Evolutionary conservation across 352 stramenopile genomes (phyloP).

Genomic region (Aphanomyces stellatus): DNA sequence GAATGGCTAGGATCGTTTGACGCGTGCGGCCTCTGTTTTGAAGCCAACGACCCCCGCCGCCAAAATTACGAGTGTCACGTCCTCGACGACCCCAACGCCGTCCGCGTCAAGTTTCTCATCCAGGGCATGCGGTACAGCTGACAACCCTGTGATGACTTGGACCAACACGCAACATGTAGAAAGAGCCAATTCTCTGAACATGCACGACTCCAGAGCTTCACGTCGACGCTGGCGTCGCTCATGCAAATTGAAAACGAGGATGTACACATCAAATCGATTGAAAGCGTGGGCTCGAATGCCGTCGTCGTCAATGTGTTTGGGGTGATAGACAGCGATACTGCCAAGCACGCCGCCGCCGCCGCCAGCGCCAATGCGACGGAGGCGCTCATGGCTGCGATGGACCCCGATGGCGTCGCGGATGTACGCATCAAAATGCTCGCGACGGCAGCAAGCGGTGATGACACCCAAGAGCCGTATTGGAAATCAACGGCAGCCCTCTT

Average conservation of each 20-base stretch:
- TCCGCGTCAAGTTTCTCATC: slow-evolving; percentile 23
- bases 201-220: too few species aligned
- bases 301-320: neutral
- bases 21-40: slow-evolving; percentile 29
- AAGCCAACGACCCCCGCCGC: slow-evolving; percentile 26
- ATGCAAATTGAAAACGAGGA: too few species aligned
- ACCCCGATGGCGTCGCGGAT: too few species aligned
- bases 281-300: too few species aligned
- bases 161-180: neutral
- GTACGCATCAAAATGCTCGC: too few species aligned
- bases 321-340: neutral
- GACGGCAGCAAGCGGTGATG: neutral
- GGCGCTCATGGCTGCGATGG: too few species aligned
- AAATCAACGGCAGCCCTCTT: neutral
- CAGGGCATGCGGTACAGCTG: slow-evolving; percentile 13
- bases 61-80: slow-evolving; percentile 29
- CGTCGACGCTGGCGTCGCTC: too few species aligned
- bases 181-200: neutral
- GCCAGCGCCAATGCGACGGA: too few species aligned
- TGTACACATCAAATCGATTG: too few species aligned
- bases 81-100: slow-evolving; percentile 27
- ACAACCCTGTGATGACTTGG: neutral
- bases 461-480: neutral
- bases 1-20: slow-evolving; percentile 26
- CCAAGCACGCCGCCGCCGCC: too few species aligned